Evolutionary conservation across 169 alveolate species (phyloP).

Genomic region (Eimeria sp.): DNA sequence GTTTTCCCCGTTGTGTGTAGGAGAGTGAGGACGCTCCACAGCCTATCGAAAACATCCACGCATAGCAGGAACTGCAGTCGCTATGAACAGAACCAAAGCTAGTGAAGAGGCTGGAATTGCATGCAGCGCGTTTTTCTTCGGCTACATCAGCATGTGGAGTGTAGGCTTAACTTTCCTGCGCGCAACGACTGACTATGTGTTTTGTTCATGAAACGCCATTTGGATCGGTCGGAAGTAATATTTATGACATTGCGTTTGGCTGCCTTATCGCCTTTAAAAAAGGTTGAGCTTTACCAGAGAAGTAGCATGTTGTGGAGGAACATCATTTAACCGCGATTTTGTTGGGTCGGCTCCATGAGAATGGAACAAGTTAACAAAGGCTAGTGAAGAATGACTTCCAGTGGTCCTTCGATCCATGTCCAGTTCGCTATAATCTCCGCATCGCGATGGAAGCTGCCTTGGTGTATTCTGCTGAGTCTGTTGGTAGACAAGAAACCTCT

Average conservation of each 20-base stretch:
- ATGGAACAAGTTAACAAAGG: not conserved
- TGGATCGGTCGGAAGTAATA: not conserved
- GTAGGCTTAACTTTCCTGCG: not conserved
- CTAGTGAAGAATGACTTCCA: not conserved
- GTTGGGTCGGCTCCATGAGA: not conserved
- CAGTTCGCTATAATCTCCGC: not conserved
- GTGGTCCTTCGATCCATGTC: not conserved
- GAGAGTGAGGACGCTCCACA: not conserved
- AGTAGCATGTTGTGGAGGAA: constrained; percentile 1
- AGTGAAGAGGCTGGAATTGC: not conserved
- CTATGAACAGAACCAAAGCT: not conserved
- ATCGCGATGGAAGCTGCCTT: constrained; percentile 20
- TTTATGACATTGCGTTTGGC: not conserved
- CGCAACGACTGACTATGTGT: not conserved
- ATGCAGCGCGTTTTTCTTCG: not conserved
- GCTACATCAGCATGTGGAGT: not conserved
- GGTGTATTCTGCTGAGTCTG: constrained; percentile 30
- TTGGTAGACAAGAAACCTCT: constrained; percentile 1
- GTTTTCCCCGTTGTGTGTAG: not conserved
- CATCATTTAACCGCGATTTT: not conserved
- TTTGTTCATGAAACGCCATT: not conserved
- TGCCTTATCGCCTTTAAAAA: not conserved
- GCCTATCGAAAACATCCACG: constrained; percentile 10
- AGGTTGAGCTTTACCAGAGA: constrained; percentile 17
- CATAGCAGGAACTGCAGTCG: not conserved